Percentiles rank a stretch among this genome's conserved stretches.
Conservation (phyloP, 2,329 filamentous ascomycete species). For the Fusarium newnesense region DNA sequence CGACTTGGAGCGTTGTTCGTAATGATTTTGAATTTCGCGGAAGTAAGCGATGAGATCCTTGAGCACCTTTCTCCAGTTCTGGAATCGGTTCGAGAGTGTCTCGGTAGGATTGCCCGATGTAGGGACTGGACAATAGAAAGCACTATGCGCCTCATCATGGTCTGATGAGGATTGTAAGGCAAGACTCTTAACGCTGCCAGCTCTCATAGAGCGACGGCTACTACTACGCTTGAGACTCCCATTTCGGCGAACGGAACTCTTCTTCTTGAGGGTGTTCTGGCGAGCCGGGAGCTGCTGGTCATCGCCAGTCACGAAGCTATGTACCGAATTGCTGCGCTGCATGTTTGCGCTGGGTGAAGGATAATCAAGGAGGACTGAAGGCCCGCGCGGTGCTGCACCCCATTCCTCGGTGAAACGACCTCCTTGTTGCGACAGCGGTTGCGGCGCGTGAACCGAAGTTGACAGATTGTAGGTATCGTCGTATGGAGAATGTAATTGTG, state of each 20-base stretch:
- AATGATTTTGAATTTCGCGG: slow-evolving; percentile 88
- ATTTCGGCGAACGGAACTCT: slow-evolving; percentile 77
- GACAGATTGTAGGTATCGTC: slow-evolving; percentile 33
- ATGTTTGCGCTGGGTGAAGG: slow-evolving; percentile 52
- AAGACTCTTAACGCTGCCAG: slow-evolving; percentile 87
- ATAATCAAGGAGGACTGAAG: slow-evolving; percentile 67
- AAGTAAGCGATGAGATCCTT: slow-evolving; percentile 97
- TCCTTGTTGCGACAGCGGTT: slow-evolving; percentile 39
- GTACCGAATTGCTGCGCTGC: slow-evolving; percentile 71
- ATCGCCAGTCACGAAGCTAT: slow-evolving; percentile 63
- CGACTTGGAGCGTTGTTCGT: slow-evolving; percentile 85
- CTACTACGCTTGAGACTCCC: slow-evolving; percentile 81
- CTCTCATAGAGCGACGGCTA: slow-evolving; percentile 83
- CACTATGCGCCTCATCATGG: slow-evolving; percentile 79
- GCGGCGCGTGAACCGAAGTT: slow-evolving; percentile 32
- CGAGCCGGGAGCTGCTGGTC: slow-evolving; percentile 56
- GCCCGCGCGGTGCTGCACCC: slow-evolving; percentile 74
- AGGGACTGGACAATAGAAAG: slow-evolving; percentile 89
- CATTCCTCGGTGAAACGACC: slow-evolving; percentile 77
- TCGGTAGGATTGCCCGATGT: slow-evolving; percentile 90
- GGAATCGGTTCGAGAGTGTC: slow-evolving; percentile 85
- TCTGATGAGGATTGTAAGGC: slow-evolving; percentile 75
- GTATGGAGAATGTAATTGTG: slow-evolving; percentile 27
- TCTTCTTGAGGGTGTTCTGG: slow-evolving; percentile 88
- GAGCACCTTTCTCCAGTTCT: slow-evolving; percentile 96